Evolutionary conservation across 768 basidiomycete species (phyloP), one percentile per base, ranked within the genome.

Genomic region (Amanita rimosa): DNA sequence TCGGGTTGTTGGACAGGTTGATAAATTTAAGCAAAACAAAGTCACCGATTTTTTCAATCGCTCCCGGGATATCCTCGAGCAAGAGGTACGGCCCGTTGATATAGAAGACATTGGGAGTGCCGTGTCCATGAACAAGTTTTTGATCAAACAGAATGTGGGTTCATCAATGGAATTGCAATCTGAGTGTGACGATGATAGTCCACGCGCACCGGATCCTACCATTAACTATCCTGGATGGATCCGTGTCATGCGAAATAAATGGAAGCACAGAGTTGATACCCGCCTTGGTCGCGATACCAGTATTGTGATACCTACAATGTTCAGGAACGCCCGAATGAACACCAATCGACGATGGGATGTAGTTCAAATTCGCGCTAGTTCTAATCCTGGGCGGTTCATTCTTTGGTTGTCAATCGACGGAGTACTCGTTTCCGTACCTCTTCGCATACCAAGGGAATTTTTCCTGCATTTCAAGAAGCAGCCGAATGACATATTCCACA

Each of bases 1-100:
- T 39, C 76, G 96, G 39, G 90, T 98, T 9, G 85, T 84, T 11
- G 87, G 83, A 10, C 77, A 84, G 13, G 79, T 93, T 36, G 95
- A 98, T 72, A 96, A 91, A 66, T 97, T 98, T 71, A 93, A 90
- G 62, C 96, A 99, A 64, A 95, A 97, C 65, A 97, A 94, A 66
- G 70, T 99, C 44, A 94, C 92, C 0, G 92, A 97, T 57, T 97
- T 98, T 69, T 98, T 99, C 68, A 74, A 67, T 50, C 65, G 65
- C 37, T 62, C 63, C 13, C 64, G 59, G 44, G 63, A 62, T 7
- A 63, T 62, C 31, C 58, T 61, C 41, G 53, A 56, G 16, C 59
- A 59, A 21, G 67, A 65, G 33, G 58, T 61, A 1, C 66, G 67
- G 16, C 56, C 60, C 7, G 26, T 39, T 45, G 50, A 51, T 14